Conservation (phyloP, 208 protist species). For the Herpetomonas samuelpessoai region DNA sequence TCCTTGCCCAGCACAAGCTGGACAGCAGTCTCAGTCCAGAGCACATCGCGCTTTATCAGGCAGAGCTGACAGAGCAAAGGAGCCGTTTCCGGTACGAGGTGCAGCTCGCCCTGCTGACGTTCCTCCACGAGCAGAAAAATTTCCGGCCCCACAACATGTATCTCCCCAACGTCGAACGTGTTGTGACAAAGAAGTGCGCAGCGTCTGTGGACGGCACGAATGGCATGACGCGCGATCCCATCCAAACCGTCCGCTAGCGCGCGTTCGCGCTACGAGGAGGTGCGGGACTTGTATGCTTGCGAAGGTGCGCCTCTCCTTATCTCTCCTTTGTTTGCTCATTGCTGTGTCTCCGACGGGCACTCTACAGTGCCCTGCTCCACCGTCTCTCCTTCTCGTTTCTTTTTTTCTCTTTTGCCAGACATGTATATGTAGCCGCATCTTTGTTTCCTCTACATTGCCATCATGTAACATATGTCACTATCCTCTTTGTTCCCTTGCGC, state of each 20-base stretch:
- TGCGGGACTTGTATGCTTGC: too few species aligned
- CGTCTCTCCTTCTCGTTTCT: too few species aligned
- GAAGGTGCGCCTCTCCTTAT: too few species aligned
- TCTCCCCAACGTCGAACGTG: constrained; percentile 61
- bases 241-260: too few species aligned
- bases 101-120: constrained; percentile 80
- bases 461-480: constrained; percentile 1
- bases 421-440: neutral
- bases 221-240: too few species aligned
- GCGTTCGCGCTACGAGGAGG: too few species aligned
- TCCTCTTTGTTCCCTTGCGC: neutral
- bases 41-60: constrained; percentile 29
- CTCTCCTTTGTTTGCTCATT: too few species aligned
- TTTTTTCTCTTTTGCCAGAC: neutral
- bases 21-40: constrained; percentile 23
- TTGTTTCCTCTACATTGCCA: neutral
- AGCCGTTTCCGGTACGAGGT: constrained; percentile 54
- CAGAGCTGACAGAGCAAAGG: constrained; percentile 37
- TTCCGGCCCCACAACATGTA: constrained; percentile 73
- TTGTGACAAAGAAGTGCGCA: too few species aligned
- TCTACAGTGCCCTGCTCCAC: too few species aligned
- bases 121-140: constrained; percentile 84
- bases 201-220: too few species aligned
- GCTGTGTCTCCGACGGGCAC: too few species aligned
- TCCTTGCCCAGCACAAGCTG: constrained; percentile 28